Evolutionary conservation across 495 filamentous ascomycete species (phyloP), one percentile per base, ranked within the genome.

Genomic region (Xylaria bambusicola): DNA sequence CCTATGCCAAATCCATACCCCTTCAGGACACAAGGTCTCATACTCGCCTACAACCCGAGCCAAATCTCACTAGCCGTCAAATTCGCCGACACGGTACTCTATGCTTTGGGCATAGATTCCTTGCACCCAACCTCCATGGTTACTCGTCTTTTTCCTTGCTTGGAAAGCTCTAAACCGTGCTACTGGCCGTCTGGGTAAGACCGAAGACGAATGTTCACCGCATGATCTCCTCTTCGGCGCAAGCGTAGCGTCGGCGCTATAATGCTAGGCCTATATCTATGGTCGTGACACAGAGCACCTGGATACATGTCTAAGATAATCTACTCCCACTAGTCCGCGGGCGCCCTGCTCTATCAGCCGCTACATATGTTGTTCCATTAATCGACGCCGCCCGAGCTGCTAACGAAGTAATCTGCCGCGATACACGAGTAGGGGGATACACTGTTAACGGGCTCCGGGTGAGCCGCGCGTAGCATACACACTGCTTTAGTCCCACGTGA

Each of bases 361-460:
- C 73, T 76, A 61, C 75, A 79, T 36, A 52, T 67, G 58, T 73
- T 72, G 38, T 73, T 77, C 78, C 77, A 81, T 26, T 73, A 65
- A 17, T 69, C 74, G 15, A 76, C 72, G 23, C 73, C 73, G 2
- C 70, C 73, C 17, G 63, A 67, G 0, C 63, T 46, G 20, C 64
- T 68, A 1, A 71, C 62, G 68, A 85, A 85, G 68, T 84, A 87
- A n/a, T 83, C 84, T 1, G 78, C 82, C 24, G 84, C 68, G 1
- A 87, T 82, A 26, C 85, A 84, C 17, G 75, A 73, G 73, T 84
- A 87, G 52, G 76, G 78, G 6, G 75, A 77, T 0, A 76, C 83
- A 1, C 83, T 83, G 1, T 63, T 69, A 68, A 86, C 82, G 29
- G 86, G 61, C 20, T 84, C 75, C 1, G 83, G 84, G 62, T 86